Percentiles rank a stretch among this genome's conserved stretches.
phyloP scores from a whole-genome alignment of 345 rosid species.

The Arabidopsis arenosa region DNA sequence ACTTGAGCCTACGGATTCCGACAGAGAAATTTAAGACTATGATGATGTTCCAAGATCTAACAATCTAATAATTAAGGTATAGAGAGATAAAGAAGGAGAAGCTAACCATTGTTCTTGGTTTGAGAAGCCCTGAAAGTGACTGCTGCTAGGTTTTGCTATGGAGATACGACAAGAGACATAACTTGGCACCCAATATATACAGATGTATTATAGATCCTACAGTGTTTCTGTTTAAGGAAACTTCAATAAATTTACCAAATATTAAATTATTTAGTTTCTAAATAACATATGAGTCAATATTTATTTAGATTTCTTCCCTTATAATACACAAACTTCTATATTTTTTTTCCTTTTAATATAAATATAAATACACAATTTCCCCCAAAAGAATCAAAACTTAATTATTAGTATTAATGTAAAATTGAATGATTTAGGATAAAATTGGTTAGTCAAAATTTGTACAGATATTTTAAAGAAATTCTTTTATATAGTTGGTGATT shows the following conservation, averaged over 20 bases:
- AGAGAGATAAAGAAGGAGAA: background rate
- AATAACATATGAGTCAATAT: background rate
- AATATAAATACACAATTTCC: background rate
- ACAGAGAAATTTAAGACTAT: slow-evolving; percentile 37
- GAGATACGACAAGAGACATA: slow-evolving; percentile 6
- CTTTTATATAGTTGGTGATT: background rate
- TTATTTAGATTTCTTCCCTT: background rate
- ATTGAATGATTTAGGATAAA: background rate
- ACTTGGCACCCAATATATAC: background rate
- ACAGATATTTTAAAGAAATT: background rate
- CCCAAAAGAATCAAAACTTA: background rate
- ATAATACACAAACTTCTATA: background rate
- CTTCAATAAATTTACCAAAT: background rate
- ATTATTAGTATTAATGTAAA: background rate
- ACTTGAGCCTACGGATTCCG: slow-evolving; percentile 41
- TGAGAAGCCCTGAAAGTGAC: slow-evolving; percentile 50
- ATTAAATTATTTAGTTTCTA: background rate
- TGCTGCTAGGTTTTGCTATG: slow-evolving; percentile 21
- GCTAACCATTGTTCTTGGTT: slow-evolving; percentile 28
- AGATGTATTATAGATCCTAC: background rate
- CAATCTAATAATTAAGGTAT: background rate
- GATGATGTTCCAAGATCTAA: slow-evolving; percentile 42
- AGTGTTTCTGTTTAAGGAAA: background rate
- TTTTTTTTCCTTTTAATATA: background rate
- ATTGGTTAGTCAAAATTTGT: background rate